These are phyloP conservation scores for Stentor coeruleus DNA, from an alignment of 73 alveolate genomes.

Conservation along the genomic window DNA sequence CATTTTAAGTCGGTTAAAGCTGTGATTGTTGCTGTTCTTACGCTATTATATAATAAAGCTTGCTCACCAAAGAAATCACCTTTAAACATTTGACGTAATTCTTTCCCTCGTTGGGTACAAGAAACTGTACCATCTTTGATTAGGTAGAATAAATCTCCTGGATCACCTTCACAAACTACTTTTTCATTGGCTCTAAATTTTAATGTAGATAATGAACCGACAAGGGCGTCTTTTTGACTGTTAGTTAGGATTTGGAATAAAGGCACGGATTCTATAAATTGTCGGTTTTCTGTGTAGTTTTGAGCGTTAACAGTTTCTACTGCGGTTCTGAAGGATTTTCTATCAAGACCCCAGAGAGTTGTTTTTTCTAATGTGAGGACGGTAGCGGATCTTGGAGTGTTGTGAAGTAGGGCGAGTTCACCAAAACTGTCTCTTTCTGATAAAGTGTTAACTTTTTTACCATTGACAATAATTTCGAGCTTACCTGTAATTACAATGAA, in stretches of 20 bases:
- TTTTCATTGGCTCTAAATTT: background rate
- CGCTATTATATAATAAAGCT: background rate
- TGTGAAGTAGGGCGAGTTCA: slow-evolving; percentile 87
- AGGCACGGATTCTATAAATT: slow-evolving; percentile 35
- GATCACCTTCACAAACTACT: background rate
- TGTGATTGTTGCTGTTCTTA: slow-evolving; percentile 1
- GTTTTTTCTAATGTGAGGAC: slow-evolving; percentile 66
- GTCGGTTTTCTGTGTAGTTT: slow-evolving; percentile 32
- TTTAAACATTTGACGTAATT: background rate
- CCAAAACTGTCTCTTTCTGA: slow-evolving; percentile 85
- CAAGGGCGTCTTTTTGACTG: background rate
- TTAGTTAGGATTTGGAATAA: slow-evolving; percentile 24
- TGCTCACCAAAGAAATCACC: slow-evolving; percentile 4
- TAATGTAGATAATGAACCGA: background rate
- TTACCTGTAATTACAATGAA: slow-evolving; percentile 31
- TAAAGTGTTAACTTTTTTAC: slow-evolving; percentile 20
- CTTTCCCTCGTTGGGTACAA: background rate
- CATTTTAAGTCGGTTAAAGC: background rate
- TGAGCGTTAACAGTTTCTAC: slow-evolving; percentile 30
- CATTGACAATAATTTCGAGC: slow-evolving; percentile 38
- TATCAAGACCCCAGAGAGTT: slow-evolving; percentile 80
- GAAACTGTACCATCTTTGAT: background rate
- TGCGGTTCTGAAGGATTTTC: slow-evolving; percentile 76
- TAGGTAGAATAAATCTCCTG: background rate
- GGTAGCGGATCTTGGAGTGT: slow-evolving; percentile 87